Conservation (phyloP, 169 alveolate genomes). For the Cyclospora cayetanensis region DNA sequence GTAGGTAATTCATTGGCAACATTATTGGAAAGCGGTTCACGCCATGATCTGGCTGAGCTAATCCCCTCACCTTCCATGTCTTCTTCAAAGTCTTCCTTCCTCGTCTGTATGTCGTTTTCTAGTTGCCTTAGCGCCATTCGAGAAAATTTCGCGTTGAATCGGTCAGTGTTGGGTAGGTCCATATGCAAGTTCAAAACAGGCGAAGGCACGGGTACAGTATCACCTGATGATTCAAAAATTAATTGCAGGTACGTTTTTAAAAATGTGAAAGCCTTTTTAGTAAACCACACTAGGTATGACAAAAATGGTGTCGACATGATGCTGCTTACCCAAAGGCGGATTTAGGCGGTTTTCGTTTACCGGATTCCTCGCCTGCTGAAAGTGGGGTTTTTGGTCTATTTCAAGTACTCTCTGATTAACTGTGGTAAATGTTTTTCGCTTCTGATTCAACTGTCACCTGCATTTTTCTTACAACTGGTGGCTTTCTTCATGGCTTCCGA, state of each 20-base stretch:
- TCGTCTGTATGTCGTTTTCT: not conserved
- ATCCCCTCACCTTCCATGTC: not conserved
- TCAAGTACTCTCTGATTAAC: not conserved
- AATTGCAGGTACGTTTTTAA: not conserved
- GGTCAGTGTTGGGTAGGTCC: slow-evolving; percentile 52
- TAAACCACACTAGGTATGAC: too few species aligned
- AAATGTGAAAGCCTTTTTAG: too few species aligned
- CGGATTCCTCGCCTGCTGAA: not conserved
- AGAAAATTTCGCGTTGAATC: not conserved
- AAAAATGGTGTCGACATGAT: too few species aligned
- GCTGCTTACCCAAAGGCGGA: not conserved
- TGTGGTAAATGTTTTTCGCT: not conserved
- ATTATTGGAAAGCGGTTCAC: not conserved
- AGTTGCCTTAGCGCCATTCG: not conserved
- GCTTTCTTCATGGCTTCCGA: not conserved
- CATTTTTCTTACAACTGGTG: not conserved
- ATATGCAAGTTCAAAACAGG: slow-evolving; percentile 56
- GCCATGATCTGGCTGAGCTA: not conserved
- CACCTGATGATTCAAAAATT: not conserved
- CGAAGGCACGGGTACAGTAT: slow-evolving; percentile 18
- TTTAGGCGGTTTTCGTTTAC: not conserved
- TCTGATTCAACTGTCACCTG: not conserved
- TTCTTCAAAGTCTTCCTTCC: not conserved
- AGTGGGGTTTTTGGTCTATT: not conserved
- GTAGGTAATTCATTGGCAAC: not conserved